Conservation (phyloP, 1,139 yeast species). For the Hyphopichia burtonii region DNA sequence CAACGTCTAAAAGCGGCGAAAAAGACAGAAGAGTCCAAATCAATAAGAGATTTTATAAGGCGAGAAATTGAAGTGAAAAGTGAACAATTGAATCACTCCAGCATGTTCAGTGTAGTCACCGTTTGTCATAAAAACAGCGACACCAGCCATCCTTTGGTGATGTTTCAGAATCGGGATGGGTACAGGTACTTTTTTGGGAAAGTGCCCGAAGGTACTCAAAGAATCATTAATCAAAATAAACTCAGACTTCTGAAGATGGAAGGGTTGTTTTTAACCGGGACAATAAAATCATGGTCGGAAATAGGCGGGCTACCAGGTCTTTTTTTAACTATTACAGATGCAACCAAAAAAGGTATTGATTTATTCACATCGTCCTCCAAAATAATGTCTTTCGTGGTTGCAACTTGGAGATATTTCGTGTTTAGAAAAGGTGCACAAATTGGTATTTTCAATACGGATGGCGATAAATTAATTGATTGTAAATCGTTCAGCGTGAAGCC, state of each 20-base stretch:
- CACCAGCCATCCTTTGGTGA: conserved; percentile 56
- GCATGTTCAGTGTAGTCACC: conserved; percentile 41
- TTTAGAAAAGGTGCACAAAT: conserved; percentile 74
- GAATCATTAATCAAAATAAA: conserved; percentile 58
- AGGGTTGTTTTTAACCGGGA: conserved; percentile 75
- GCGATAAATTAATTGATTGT: conserved; percentile 44
- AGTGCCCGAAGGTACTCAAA: conserved; percentile 82
- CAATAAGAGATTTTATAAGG: not conserved
- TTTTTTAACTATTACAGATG: conserved; percentile 80
- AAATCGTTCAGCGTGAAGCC: conserved; percentile 54
- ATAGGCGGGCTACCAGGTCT: conserved; percentile 91
- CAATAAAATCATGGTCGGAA: conserved; percentile 60
- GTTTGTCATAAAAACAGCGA: conserved; percentile 62
- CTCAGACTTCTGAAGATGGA: conserved; percentile 55
- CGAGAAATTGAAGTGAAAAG: not conserved
- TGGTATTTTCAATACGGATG: conserved; percentile 38
- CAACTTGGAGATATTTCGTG: conserved; percentile 89
- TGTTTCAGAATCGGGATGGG: conserved; percentile 52
- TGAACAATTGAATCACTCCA: conserved; percentile 1
- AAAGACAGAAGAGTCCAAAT: not conserved
- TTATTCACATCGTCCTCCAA: conserved; percentile 37
- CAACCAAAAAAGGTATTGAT: conserved; percentile 54
- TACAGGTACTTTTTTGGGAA: conserved; percentile 74
- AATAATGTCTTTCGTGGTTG: conserved; percentile 52
- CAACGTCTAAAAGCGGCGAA: too few species aligned